Evolutionary conservation across 352 stramenopile species (phyloP), one percentile per base, ranked within the genome.

Genomic region (Blastocystis sp.): DNA sequence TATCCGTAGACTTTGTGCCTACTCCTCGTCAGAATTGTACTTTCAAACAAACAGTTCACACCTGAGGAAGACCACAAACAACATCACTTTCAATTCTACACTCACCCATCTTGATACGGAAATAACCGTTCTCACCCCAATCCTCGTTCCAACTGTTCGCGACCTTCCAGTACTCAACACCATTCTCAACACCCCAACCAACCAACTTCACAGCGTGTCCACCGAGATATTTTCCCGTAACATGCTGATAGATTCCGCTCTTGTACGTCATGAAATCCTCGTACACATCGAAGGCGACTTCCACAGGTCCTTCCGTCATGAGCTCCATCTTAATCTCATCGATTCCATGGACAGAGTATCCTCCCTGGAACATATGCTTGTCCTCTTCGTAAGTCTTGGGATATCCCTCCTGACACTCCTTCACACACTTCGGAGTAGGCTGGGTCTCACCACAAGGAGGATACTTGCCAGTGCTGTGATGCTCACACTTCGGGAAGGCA

Each of bases 41-140:
- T n/a, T n/a, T n/a, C 51, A 21, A 29, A 61, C 6, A 40, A 65
- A 65, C 56, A 65, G 4, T 6, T 32, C 29, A 65, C 56, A 65
- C 6, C 56, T 38, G 34, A 32, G 56, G 56, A 65, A 65, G n/a
- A 42, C 81, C 81, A 42, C 71, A 69, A 24, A 87, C 69, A 24
- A 29, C 16, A 32, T 85, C 18, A 32, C 38, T 44, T 57, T 88
- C 86, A 57, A 88, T 88, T 48, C 86, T 84, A 59, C 86, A 88
- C 42, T 90, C 87, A 67, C 91, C 87, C 1, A 51, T 56, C 11
- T 89, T 44, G 38, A 91, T 91, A 14, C 88, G 71, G 88, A 91
- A 91, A 11, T 88, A 76, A 42, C 89, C 89, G 4, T 88, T 71
- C 61, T 90, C 89, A 24, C 89, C 89, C 89, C 89, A 91, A 1